Conservation (phyloP, 1,284 basidiomycete genomes). For the Xerocomus cyaneibrunnescens region DNA sequence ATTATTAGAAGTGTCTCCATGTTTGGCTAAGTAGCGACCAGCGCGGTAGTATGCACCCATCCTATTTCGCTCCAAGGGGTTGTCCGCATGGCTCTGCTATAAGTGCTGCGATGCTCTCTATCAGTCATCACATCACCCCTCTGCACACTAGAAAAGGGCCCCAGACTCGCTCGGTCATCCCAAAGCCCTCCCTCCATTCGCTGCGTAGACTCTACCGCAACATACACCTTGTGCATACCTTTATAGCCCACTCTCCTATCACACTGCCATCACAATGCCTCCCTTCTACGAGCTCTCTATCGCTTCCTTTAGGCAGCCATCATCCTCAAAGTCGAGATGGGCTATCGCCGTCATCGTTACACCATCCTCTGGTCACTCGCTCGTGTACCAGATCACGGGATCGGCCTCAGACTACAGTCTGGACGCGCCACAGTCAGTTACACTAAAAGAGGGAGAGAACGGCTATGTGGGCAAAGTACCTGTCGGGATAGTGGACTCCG, state of each 20-base stretch:
- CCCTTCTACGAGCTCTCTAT: conserved; percentile 35
- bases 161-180: not conserved
- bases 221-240: conserved; percentile 1
- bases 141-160: conserved; percentile 24
- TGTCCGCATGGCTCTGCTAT: conserved; percentile 23
- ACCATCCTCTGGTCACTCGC: conserved; percentile 28
- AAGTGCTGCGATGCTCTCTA: conserved; percentile 18
- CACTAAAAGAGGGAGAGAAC: conserved; percentile 31
- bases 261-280: conserved; percentile 23
- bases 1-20: conserved; percentile 23
- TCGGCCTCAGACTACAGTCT: conserved; percentile 30
- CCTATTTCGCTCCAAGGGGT: conserved; percentile 24
- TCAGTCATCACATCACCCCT: conserved; percentile 16
- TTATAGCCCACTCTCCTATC: conserved; percentile 1
- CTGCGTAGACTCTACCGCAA: not conserved
- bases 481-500: conserved; percentile 31
- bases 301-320: conserved; percentile 27
- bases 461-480: conserved; percentile 25
- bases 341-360: conserved; percentile 33
- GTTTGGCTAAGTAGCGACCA: conserved; percentile 23
- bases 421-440: conserved; percentile 35
- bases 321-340: conserved; percentile 25
- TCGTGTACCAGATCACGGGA: conserved; percentile 34
- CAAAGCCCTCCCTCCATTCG: not conserved
- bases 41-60: conserved; percentile 10